Evolutionary conservation across 1,284 basidiomycete species (phyloP), one percentile per base, ranked within the genome.

Genomic region (Sanghuangporus weigelae): DNA sequence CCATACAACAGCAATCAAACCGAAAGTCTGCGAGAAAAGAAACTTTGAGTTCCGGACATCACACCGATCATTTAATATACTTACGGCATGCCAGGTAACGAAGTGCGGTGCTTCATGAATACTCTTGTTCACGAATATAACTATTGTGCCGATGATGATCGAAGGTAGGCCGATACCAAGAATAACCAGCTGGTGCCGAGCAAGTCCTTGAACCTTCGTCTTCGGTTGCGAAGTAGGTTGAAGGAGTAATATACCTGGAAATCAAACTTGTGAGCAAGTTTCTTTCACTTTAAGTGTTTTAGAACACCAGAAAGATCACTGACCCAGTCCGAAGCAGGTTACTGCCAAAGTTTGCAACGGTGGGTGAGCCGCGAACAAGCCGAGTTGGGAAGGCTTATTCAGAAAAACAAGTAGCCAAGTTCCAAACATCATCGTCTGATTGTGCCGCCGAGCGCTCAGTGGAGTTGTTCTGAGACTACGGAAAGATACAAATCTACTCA

Each of bases 371-470:
- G 68, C 68, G 51, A 68, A 68, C 19, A 67, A 35, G 2, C 68
- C 68, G 7, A 68, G 60, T n/a, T 35, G 53, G 7, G 48, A 46
- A 10, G 68, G 68, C 38, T 68, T 26, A 56, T 68, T 67, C 8
- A 53, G 39, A 12, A 68, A 58, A 14, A 68, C 59, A 16, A 65
- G 59, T 14, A 63, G 19, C 69, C 69, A 63, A 62, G 71, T 66
- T 60, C 69, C 57, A 65, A 70, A 51, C 65, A 71, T 56, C 63
- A 71, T 51, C 57, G 70, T 60, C 67, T 72, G 59, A 39, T 38
- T 3, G 10, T 51, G 3, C 7, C 16, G 14, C 26, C 21, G 14
- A 36, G 54, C 38, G 35, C 31, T 19, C 14, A 57, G 55, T 16
- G 21, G 19, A 46, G 31, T n/a, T 42, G 5, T 46, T 46, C 2